A percentile compares a stretch with the other conserved stretches of the same genome.
Evolutionary conservation across 2,329 filamentous ascomycete genomes (phyloP).

Genomic region (Purpureocillium takamizusanense): DNA sequence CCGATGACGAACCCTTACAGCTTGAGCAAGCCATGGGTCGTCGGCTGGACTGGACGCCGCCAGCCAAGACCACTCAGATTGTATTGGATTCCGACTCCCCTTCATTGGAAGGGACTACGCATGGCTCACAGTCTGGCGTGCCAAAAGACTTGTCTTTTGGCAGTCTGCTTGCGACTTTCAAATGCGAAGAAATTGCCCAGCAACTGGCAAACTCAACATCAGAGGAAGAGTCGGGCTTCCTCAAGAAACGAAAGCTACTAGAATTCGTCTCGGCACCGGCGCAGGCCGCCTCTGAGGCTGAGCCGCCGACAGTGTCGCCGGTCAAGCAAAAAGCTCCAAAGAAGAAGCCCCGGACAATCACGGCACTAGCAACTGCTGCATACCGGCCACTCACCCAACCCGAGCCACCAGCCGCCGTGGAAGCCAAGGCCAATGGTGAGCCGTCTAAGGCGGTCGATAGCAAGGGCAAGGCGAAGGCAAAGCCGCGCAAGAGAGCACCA

Average conservation of each 20-base stretch:
- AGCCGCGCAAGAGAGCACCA: slow-evolving; percentile 19
- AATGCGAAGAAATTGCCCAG: slow-evolving; percentile 18
- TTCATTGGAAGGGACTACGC: slow-evolving; percentile 5
- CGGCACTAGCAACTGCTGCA: slow-evolving; percentile 64
- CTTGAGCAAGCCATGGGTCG: slow-evolving; percentile 44
- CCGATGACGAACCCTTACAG: slow-evolving; percentile 22
- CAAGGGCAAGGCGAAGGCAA: slow-evolving; percentile 23
- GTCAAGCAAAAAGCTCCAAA: slow-evolving; percentile 45
- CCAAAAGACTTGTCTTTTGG: slow-evolving; percentile 27
- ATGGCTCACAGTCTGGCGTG: slow-evolving; percentile 4
- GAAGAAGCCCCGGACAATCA: slow-evolving; percentile 71
- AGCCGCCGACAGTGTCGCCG: slow-evolving; percentile 17
- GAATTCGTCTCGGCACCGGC: slow-evolving; percentile 35
- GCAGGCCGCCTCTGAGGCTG: slow-evolving; percentile 9
- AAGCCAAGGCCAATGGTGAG: not conserved
- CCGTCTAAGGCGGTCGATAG: slow-evolving; percentile 4
- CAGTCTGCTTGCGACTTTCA: slow-evolving; percentile 33
- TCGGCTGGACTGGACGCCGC: slow-evolving; percentile 60
- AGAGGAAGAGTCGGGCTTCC: slow-evolving; percentile 20
- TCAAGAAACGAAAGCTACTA: slow-evolving; percentile 48
- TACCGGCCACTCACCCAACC: slow-evolving; percentile 36
- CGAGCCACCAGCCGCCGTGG: slow-evolving; percentile 12
- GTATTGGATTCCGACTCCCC: slow-evolving; percentile 22
- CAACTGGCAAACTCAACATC: slow-evolving; percentile 7
- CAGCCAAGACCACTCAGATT: slow-evolving; percentile 29